Evolutionary conservation across 768 basidiomycete species (phyloP).

Genomic region (Auriscalpium vulgare): DNA sequence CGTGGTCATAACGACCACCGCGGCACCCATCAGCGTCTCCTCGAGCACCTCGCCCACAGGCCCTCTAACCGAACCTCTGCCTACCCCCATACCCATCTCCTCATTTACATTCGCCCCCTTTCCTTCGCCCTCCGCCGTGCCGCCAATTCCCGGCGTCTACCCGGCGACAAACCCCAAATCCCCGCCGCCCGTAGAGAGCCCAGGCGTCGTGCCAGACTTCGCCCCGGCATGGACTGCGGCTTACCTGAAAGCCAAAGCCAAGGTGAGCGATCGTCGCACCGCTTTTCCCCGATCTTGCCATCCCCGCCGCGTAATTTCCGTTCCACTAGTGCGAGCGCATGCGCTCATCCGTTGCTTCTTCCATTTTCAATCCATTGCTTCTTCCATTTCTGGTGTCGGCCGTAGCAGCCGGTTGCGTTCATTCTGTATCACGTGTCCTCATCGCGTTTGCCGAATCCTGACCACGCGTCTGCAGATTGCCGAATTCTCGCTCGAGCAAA

Average conservation of each 20-base stretch:
- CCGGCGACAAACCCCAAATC: slow-evolving; percentile 44
- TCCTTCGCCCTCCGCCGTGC: slow-evolving; percentile 32
- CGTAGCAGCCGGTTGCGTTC: no score
- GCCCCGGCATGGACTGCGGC: slow-evolving; percentile 48
- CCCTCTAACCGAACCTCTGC: background rate
- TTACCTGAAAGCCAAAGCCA: slow-evolving; percentile 44
- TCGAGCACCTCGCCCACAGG: background rate
- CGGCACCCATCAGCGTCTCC: background rate
- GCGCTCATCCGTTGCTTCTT: no score
- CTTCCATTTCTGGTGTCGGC: no score
- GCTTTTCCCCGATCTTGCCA: slow-evolving; percentile 31
- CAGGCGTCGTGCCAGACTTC: slow-evolving; percentile 39
- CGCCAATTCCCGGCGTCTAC: slow-evolving; percentile 45
- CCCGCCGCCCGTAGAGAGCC: slow-evolving; percentile 44
- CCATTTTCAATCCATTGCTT: no score
- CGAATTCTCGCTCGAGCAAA: slow-evolving; percentile 11
- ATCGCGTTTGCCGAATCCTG: no score
- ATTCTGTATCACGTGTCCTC: no score
- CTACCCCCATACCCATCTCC: slow-evolving; percentile 2
- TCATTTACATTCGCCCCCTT: slow-evolving; percentile 7
- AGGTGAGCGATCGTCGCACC: slow-evolving; percentile 2
- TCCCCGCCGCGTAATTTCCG: background rate
- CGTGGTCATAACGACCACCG: no score
- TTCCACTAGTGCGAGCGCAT: no score
- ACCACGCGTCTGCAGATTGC: slow-evolving; percentile 1